Conservation (phyloP, 2,329 filamentous ascomycete genomes). For the Aspergillus melleus region DNA sequence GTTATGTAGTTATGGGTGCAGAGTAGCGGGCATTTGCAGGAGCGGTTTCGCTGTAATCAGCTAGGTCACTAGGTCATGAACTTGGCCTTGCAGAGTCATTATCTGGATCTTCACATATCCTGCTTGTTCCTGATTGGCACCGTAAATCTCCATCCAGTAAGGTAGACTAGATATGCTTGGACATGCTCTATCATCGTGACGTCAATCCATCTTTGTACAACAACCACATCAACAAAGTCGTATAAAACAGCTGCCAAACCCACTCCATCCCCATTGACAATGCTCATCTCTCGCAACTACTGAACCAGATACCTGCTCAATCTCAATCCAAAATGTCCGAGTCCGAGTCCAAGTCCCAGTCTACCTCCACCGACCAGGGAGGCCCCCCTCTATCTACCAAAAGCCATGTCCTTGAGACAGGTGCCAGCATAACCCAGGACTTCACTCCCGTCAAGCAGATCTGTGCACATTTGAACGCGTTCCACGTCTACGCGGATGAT, state of each 20-base stretch:
- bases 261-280: no score
- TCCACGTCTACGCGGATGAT: conserved; percentile 78
- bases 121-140: no score
- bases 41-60: neutral
- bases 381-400: conserved; percentile 35
- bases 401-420: conserved; percentile 40
- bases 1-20: neutral
- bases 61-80: neutral
- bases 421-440: conserved; percentile 39
- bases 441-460: conserved; percentile 72
- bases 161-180: no score
- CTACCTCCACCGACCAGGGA: conserved; percentile 17
- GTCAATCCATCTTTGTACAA: conserved; percentile 19
- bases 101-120: neutral
- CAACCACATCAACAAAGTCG: no score
- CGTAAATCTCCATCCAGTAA: no score
- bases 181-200: conserved; percentile 27
- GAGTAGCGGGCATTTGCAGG: neutral
- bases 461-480: conserved; percentile 84
- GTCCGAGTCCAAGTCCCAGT: neutral
- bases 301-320: no score
- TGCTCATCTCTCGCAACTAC: no score
- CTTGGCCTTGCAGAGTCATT: neutral
- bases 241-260: no score
- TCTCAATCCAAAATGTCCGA: neutral